Evolutionary conservation across 805 yeast species (phyloP), one percentile per base, ranked within the genome.

Genomic region (Schwanniomyces polymorphus): DNA sequence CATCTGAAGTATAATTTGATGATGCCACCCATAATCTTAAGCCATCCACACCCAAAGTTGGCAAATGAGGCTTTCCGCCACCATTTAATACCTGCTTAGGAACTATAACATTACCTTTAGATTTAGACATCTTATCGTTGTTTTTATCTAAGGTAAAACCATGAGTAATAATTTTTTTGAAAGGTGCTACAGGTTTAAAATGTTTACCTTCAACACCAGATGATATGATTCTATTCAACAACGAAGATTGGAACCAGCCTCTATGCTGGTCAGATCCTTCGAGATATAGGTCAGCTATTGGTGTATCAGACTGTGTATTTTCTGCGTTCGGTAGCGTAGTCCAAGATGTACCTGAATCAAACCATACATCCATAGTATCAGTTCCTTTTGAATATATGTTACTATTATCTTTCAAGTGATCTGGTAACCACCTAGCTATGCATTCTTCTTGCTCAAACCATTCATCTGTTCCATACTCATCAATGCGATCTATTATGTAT

Each of bases 191-290:
- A 0, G 70, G 53, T 31, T 67, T 56, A 52, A 66, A 68, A 11
- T 58, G 41, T 8, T 43, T 51, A 3, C 63, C 63, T 9, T 67
- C 58, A 3, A 86, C 87, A 2, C 76, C 76, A 1, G 75, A 68
- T 1, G 72, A 68, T n/a, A 73, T 71, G 18, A 90, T 78, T 58
- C 83, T 87, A 21, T 95, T 91, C 48, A 94, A 70, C 25, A 94
- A 68, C 1, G 97, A 90, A 27, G 97, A 88, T 70, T 94, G 99
- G 64, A 94, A 94, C 99, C 99, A 94, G 1, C 99, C 99, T 50
- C 99, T 80, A 61, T 94, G 99, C 65, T 94, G 99, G 61, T 94
- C 99, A n/a, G 91, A 82, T 2, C 99, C 99, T 72, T 94, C 99
- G 11, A 92, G 65, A 60, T 90, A 92, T n/a, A 89, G 78, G 65